Evolutionary conservation across 148 eudicot genomes (phyloP).

Genomic region (Amaranthus palmeri): DNA sequence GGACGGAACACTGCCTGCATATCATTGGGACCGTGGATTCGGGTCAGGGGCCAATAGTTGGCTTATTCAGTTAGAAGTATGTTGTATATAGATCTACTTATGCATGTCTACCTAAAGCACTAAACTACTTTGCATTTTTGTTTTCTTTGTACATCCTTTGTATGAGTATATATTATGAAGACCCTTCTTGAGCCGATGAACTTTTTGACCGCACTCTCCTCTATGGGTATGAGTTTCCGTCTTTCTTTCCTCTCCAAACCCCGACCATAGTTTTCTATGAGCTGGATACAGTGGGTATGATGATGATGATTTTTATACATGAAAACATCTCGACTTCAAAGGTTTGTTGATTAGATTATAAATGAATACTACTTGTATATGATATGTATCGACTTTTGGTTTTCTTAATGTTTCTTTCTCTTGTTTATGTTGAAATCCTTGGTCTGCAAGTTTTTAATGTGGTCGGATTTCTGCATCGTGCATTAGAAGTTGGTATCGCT

Average conservation of each 20-base stretch:
- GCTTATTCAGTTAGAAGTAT: slow-evolving; percentile 92
- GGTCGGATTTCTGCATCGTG: background rate
- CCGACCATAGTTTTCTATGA: no score
- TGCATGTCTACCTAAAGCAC: background rate
- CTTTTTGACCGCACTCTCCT: no score
- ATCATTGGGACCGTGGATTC: slow-evolving; percentile 78
- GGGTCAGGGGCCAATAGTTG: slow-evolving; percentile 92
- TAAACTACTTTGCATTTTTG: background rate
- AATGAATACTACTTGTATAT: background rate
- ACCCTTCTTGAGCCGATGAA: background rate
- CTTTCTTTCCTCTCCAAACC: no score
- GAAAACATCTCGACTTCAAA: background rate
- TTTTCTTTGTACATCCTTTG: background rate
- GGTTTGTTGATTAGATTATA: background rate
- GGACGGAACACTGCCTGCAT: slow-evolving; percentile 95
- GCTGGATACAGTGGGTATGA: no score
- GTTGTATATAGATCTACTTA: slow-evolving; percentile 16
- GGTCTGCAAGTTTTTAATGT: background rate
- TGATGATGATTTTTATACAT: background rate
- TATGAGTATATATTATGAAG: background rate
- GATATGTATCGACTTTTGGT: background rate
- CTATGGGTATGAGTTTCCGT: no score
- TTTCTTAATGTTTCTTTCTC: background rate
- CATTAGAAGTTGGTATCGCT: background rate
- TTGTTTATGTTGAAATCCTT: background rate